Evolutionary conservation across 164 flowering plant genomes (phyloP).

Genomic region (Cinnamomum chago): DNA sequence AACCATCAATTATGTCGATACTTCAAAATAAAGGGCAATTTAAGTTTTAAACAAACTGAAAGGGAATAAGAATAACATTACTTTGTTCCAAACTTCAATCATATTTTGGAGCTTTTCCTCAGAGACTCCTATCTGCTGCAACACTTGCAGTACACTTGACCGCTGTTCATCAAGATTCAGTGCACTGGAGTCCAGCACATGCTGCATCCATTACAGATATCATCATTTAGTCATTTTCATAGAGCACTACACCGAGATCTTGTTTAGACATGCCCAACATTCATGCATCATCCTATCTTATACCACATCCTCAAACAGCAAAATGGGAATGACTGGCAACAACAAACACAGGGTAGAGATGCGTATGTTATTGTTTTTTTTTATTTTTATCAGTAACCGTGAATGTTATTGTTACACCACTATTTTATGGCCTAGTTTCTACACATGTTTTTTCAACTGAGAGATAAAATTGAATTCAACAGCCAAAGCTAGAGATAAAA

Average conservation of each 20-base stretch:
- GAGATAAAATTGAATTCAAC: too few relatives aligned
- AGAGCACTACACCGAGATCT: neutral
- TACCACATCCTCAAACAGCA: neutral
- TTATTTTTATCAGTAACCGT: too few relatives aligned
- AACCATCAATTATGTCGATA: neutral
- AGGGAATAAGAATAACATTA: slow-evolving; percentile 13
- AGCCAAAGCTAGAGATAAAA: too few relatives aligned
- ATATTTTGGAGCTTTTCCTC: slow-evolving; percentile 74
- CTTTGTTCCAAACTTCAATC: slow-evolving; percentile 99
- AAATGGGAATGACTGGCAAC: neutral
- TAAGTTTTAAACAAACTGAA: neutral
- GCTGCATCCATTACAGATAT: slow-evolving; percentile 44
- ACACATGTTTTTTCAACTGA: too few relatives aligned
- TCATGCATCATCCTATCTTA: neutral
- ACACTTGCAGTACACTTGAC: slow-evolving; percentile 72
- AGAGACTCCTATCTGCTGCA: slow-evolving; percentile 81
- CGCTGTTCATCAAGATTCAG: slow-evolving; percentile 76
- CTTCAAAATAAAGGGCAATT: neutral
- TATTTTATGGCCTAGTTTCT: too few relatives aligned
- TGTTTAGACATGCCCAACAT: neutral
- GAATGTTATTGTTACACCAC: too few relatives aligned
- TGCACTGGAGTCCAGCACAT: slow-evolving; percentile 86
- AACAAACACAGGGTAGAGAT: too few relatives aligned
- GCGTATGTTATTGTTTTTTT: too few relatives aligned
- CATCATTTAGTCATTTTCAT: slow-evolving; percentile 5